Evolutionary conservation across 352 stramenopile species (phyloP).

Genomic region (Poterioochromonas sp.): DNA sequence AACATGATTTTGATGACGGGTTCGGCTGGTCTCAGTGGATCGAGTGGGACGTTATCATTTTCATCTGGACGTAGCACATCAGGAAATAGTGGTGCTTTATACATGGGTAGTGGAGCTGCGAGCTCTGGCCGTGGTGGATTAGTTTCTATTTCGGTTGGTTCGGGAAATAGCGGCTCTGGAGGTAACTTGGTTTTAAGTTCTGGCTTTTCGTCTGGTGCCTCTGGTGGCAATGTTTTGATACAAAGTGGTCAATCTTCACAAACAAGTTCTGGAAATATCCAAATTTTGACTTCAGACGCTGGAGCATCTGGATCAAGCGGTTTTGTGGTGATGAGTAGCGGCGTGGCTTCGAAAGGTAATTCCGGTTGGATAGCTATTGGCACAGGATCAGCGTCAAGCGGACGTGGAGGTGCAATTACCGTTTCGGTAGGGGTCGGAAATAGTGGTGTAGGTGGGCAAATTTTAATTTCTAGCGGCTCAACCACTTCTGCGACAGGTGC

Average conservation of each 20-base stretch:
- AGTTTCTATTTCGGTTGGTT: slow-evolving; percentile 49
- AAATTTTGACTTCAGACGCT: slow-evolving; percentile 39
- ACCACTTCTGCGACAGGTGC: not conserved
- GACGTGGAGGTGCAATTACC: not conserved
- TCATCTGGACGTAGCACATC: slow-evolving; percentile 36
- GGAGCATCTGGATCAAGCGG: slow-evolving; percentile 40
- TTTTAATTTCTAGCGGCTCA: slow-evolving; percentile 60
- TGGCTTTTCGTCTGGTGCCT: slow-evolving; percentile 48
- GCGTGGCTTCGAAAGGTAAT: slow-evolving; percentile 38
- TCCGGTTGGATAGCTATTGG: slow-evolving; percentile 44
- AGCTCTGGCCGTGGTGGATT: slow-evolving; percentile 44
- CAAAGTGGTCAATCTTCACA: slow-evolving; percentile 13
- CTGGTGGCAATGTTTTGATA: slow-evolving; percentile 35
- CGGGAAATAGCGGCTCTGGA: slow-evolving; percentile 65
- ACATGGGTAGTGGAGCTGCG: slow-evolving; percentile 45
- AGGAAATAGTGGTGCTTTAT: slow-evolving; percentile 45
- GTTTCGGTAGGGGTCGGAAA: slow-evolving; percentile 49
- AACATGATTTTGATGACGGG: slow-evolving; percentile 39
- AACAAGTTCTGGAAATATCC: slow-evolving; percentile 32
- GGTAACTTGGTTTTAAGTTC: slow-evolving; percentile 60
- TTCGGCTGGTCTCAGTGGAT: slow-evolving; percentile 38
- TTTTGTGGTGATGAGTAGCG: slow-evolving; percentile 40
- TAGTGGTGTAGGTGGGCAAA: slow-evolving; percentile 62
- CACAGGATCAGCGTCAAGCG: not conserved
- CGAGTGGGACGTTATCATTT: slow-evolving; percentile 41